phyloP scores from a whole-genome alignment of 495 filamentous ascomycete species.

The Amphirosellinia nigrospora region DNA sequence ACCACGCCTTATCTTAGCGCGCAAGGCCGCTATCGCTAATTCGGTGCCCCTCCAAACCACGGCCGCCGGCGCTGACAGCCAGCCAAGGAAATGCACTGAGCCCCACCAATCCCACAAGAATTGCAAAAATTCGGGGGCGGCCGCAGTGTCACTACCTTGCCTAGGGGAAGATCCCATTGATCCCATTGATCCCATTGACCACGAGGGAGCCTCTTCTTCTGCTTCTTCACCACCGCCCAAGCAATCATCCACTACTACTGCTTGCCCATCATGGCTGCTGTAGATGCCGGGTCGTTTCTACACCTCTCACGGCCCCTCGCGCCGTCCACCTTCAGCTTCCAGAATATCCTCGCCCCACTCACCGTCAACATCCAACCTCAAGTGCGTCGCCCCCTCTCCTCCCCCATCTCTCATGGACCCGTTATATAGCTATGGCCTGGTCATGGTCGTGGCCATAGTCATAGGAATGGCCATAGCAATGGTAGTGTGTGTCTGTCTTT shows the following conservation, averaged over 20 bases:
- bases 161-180: constrained; percentile 14
- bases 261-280: constrained; percentile 71
- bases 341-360: constrained; percentile 84
- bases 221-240: constrained; percentile 17
- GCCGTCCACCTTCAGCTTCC: constrained; percentile 75
- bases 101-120: constrained; percentile 31
- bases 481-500: constrained; percentile 53
- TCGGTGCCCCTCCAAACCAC: constrained; percentile 25
- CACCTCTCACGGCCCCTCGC: constrained; percentile 93
- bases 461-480: too few species aligned
- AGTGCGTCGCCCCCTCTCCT: constrained; percentile 57
- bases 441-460: too few species aligned
- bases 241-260: not conserved
- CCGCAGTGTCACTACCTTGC: not conserved
- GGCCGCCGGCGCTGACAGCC: constrained; percentile 26
- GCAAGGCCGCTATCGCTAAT: not conserved
- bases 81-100: constrained; percentile 30
- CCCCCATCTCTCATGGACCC: not conserved
- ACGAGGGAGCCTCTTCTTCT: constrained; percentile 3
- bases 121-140: constrained; percentile 26
- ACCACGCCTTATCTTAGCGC: constrained; percentile 22
- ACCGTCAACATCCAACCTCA: constrained; percentile 94
- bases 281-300: constrained; percentile 78
- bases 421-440: not conserved
- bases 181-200: constrained; percentile 9